Evolutionary conservation across 2,329 filamentous ascomycete genomes (phyloP).

Genomic region (Apiospora malaysiana): DNA sequence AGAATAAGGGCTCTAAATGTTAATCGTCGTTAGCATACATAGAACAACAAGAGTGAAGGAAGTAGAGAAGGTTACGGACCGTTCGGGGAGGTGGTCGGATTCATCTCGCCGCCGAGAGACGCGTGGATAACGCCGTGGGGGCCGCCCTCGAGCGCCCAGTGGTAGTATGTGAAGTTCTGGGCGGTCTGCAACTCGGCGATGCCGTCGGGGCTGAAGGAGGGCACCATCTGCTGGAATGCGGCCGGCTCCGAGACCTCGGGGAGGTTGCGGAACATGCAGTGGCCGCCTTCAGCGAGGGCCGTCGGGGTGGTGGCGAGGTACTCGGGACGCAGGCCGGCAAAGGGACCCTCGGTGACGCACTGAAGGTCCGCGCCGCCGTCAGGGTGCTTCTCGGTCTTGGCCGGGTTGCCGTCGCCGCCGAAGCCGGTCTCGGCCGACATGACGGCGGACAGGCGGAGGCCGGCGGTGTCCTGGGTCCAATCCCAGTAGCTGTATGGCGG

Average conservation of each 20-base stretch:
- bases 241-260: constrained; percentile 10
- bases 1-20: constrained; percentile 18
- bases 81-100: constrained; percentile 22
- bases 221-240: not conserved
- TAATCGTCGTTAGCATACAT: not conserved
- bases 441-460: constrained; percentile 34
- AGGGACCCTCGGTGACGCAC: constrained; percentile 42
- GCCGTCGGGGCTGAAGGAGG: not conserved
- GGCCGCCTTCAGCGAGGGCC: constrained; percentile 17
- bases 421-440: constrained; percentile 34
- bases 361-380: not conserved
- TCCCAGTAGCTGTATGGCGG: constrained; percentile 38
- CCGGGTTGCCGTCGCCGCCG: constrained; percentile 37
- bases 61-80: not conserved
- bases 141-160: constrained; percentile 15
- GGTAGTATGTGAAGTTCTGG: constrained; percentile 13
- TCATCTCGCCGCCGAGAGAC: constrained; percentile 25
- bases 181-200: constrained; percentile 22
- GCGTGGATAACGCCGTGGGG: constrained; percentile 24
- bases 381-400: constrained; percentile 23
- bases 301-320: constrained; percentile 24
- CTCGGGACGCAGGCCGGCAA: constrained; percentile 31
- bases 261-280: constrained; percentile 31
- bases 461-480: constrained; percentile 40
- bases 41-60: not conserved